phyloP scores from a whole-genome alignment of 768 basidiomycete genomes.

The Asterophora lycoperdoides region DNA sequence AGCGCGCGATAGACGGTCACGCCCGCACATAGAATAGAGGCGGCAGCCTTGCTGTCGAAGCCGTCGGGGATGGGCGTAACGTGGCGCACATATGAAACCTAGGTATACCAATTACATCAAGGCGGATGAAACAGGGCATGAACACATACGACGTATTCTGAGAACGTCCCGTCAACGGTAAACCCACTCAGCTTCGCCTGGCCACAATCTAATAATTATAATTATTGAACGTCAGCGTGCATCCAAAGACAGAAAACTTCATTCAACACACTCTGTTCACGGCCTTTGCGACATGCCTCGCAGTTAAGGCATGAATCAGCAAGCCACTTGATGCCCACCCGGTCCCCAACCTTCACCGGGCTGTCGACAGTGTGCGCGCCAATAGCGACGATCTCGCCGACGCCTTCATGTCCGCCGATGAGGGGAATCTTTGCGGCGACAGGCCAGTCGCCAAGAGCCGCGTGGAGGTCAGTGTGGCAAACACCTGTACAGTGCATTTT shows the following conservation, averaged over 20 bases:
- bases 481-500: constrained; percentile 76
- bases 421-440: constrained; percentile 58
- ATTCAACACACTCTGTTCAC: constrained; percentile 59
- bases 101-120: background rate
- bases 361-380: constrained; percentile 55
- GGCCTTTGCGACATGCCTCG: constrained; percentile 71
- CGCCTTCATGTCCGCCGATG: constrained; percentile 84
- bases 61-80: constrained; percentile 79
- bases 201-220: constrained; percentile 45
- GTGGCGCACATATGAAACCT: constrained; percentile 65
- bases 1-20: constrained; percentile 85
- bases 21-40: constrained; percentile 77
- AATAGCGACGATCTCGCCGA: constrained; percentile 78
- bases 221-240: background rate
- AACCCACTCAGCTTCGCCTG: constrained; percentile 63
- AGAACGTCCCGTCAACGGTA: constrained; percentile 75
- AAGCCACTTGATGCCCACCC: constrained; percentile 83
- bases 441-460: constrained; percentile 78
- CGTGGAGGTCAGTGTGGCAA: constrained; percentile 85
- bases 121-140: background rate
- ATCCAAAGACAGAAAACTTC: background rate
- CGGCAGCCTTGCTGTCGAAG: constrained; percentile 61
- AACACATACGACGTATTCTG: constrained; percentile 52
- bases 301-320: constrained; percentile 71
- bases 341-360: constrained; percentile 69